These are phyloP conservation scores for Clarireedia homoeocarpa DNA, from an alignment of 2,329 filamentous ascomycete genomes.

Conservation along the genomic window DNA sequence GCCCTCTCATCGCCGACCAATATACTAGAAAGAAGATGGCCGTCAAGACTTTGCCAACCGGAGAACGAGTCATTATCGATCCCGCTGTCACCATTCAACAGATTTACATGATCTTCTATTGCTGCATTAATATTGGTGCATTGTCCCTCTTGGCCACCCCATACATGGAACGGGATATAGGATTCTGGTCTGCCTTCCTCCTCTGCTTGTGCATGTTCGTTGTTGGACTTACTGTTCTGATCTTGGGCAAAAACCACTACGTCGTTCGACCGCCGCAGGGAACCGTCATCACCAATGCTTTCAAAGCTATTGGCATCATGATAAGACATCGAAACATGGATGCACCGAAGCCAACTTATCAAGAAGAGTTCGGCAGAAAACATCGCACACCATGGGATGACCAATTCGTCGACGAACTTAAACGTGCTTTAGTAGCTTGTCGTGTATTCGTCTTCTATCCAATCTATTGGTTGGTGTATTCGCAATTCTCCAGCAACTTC, in stretches of 20 bases:
- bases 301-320: constrained; percentile 51
- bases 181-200: constrained; percentile 41
- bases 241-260: constrained; percentile 49
- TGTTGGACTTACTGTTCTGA: constrained; percentile 42
- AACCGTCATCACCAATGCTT: constrained; percentile 57
- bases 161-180: constrained; percentile 38
- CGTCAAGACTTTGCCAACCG: constrained; percentile 40
- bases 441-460: constrained; percentile 50
- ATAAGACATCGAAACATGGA: constrained; percentile 42
- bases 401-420: constrained; percentile 33
- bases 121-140: constrained; percentile 61
- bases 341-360: constrained; percentile 56
- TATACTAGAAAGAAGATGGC: constrained; percentile 36
- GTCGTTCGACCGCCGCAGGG: constrained; percentile 48
- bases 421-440: constrained; percentile 51
- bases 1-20: constrained; percentile 54
- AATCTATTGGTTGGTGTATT: constrained; percentile 43
- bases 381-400: constrained; percentile 36
- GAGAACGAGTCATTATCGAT: constrained; percentile 53
- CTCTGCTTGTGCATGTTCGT: constrained; percentile 43
- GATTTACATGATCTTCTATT: constrained; percentile 46
- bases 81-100: constrained; percentile 49
- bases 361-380: constrained; percentile 38
- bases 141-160: constrained; percentile 35
- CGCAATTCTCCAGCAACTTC: constrained; percentile 47